A percentile compares a stretch with the other conserved stretches of the same genome.
Evolutionary conservation across 495 filamentous ascomycete genomes (phyloP).

Genomic region (Aspergillus panamensis): DNA sequence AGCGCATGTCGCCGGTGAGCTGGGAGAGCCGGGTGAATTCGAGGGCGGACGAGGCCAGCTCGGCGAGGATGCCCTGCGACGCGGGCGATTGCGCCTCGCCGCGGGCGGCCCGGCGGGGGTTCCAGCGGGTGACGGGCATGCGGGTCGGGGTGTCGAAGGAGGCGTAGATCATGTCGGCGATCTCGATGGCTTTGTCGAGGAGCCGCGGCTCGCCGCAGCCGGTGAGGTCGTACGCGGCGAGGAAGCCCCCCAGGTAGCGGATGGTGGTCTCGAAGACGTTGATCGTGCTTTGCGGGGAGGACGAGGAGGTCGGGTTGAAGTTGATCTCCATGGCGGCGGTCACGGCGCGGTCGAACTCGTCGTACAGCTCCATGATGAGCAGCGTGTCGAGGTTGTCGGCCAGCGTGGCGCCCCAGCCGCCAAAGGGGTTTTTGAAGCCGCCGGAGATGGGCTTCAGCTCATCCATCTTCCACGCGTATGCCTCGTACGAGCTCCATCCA

Average conservation of each 20-base stretch:
- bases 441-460: conserved; percentile 61
- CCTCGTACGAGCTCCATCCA: conserved; percentile 62
- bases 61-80: conserved; percentile 52
- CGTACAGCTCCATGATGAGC: conserved; percentile 79
- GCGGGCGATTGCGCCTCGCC: conserved; percentile 26
- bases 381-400: conserved; percentile 84
- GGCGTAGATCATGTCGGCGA: conserved; percentile 37
- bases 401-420: conserved; percentile 78
- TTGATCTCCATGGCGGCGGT: conserved; percentile 64
- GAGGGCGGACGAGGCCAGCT: conserved; percentile 75
- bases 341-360: conserved; percentile 76
- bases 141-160: conserved; percentile 40
- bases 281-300: conserved; percentile 25
- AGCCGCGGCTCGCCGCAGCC: conserved; percentile 30
- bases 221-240: conserved; percentile 51
- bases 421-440: conserved; percentile 60
- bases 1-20: conserved; percentile 73
- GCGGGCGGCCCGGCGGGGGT: conserved; percentile 21
- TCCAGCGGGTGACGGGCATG: conserved; percentile 38
- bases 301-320: conserved; percentile 52
- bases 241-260: conserved; percentile 48
- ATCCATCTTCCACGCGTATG: conserved; percentile 65
- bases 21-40: conserved; percentile 90
- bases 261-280: conserved; percentile 51
- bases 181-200: conserved; percentile 31